A percentile compares a stretch with the other conserved stretches of the same genome.
phyloP scores from a whole-genome alignment of 2,329 filamentous ascomycete species.

The Coniochaeta pulveracea region DNA sequence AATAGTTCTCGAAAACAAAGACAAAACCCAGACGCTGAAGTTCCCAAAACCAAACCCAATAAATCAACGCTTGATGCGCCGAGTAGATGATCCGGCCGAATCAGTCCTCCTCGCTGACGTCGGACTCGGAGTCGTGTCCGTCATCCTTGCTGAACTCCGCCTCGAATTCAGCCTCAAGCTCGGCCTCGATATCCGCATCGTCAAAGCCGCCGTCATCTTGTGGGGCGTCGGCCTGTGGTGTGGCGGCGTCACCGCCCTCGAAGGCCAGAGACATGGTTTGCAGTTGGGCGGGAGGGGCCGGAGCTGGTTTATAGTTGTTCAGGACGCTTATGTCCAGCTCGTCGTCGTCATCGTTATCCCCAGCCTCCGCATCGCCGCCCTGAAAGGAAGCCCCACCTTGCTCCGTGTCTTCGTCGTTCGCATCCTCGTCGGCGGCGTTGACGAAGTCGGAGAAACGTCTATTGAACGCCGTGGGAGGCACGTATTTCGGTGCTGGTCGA shows the following conservation, averaged over 20 bases:
- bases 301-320: slow-evolving; percentile 10
- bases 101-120: slow-evolving; percentile 55
- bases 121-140: slow-evolving; percentile 43
- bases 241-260: background rate
- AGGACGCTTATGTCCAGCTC: slow-evolving; percentile 18
- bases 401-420: slow-evolving; percentile 19
- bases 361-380: slow-evolving; percentile 23
- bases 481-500: slow-evolving; percentile 20
- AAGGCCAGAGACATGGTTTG: too few relatives aligned
- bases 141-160: slow-evolving; percentile 31
- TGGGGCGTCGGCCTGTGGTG: slow-evolving; percentile 7
- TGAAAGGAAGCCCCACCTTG: background rate
- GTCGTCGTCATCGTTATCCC: slow-evolving; percentile 7
- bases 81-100: too few relatives aligned
- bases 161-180: slow-evolving; percentile 44
- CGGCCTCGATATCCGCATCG: slow-evolving; percentile 20
- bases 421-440: slow-evolving; percentile 25
- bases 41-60: too few relatives aligned
- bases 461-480: slow-evolving; percentile 20
- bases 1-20: too few relatives aligned
- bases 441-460: slow-evolving; percentile 43
- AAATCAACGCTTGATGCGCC: too few relatives aligned
- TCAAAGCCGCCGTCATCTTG: slow-evolving; percentile 22
- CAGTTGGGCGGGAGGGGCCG: too few relatives aligned
- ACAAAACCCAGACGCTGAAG: too few relatives aligned